Percentiles rank a stretch among this genome's conserved stretches.
These are phyloP conservation scores for Solanum boliviense DNA, from an alignment of 257 asterid genomes.

Conservation along the genomic window DNA sequence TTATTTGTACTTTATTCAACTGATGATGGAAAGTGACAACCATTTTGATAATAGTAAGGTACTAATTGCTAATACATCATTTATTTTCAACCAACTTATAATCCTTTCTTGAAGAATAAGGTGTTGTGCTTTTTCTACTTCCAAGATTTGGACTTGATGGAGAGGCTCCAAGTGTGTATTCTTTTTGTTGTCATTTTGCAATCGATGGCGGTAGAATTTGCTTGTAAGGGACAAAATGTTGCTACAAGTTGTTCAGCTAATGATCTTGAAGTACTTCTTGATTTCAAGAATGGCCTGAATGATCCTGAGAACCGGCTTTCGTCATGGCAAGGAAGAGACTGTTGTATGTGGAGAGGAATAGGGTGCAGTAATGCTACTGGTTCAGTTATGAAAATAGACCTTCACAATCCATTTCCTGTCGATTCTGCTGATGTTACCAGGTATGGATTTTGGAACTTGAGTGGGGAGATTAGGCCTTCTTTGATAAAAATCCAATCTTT, in stretches of 20 bases:
- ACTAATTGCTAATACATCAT: neutral
- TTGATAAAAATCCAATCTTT: constrained; percentile 23
- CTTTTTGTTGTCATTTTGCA: constrained; percentile 15
- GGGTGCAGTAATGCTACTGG: constrained; percentile 18
- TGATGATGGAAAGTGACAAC: neutral
- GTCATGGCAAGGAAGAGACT: constrained; percentile 29
- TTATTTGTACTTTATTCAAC: neutral
- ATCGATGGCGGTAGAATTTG: neutral
- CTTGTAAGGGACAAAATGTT: constrained; percentile 1
- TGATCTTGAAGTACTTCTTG: constrained; percentile 31
- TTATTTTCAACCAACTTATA: neutral
- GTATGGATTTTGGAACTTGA: constrained; percentile 38
- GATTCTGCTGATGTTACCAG: neutral
- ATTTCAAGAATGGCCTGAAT: constrained; percentile 38
- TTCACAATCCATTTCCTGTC: constrained; percentile 23
- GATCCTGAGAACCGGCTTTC: constrained; percentile 37
- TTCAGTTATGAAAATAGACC: constrained; percentile 19
- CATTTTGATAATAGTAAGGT: neutral
- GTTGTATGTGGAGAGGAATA: constrained; percentile 42
- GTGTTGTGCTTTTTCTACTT: neutral
- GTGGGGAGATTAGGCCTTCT: constrained; percentile 47
- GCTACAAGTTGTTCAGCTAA: constrained; percentile 8
- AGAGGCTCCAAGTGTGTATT: neutral
- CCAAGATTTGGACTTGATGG: constrained; percentile 5
- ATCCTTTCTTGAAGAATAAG: neutral